These are phyloP conservation scores for Geotrichum cucujoidarum DNA, from an alignment of 1,139 yeast species.

Conservation along the genomic window DNA sequence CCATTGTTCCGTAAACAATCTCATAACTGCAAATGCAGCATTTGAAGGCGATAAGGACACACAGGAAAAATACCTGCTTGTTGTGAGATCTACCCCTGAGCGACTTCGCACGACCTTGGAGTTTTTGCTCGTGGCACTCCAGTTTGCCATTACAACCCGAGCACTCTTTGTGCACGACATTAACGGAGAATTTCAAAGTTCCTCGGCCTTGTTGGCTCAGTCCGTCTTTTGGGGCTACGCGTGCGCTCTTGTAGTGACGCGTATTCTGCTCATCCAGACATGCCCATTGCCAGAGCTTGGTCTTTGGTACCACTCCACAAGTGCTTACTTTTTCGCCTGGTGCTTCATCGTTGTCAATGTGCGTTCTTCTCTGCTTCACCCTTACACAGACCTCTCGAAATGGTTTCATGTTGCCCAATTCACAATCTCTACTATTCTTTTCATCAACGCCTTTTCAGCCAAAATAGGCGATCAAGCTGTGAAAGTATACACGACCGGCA, in stretches of 20 bases:
- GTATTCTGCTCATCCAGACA: slow-evolving; percentile 47
- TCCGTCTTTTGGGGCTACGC: slow-evolving; percentile 54
- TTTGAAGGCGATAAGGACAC: slow-evolving; percentile 13
- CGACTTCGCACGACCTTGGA: slow-evolving; percentile 30
- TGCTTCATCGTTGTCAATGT: slow-evolving; percentile 52
- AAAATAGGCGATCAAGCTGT: slow-evolving; percentile 50
- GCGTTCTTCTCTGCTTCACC: slow-evolving; percentile 60
- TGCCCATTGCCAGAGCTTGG: slow-evolving; percentile 34
- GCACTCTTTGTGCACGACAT: slow-evolving; percentile 41
- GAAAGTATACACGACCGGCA: slow-evolving; percentile 36
- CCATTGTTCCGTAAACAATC: slow-evolving; percentile 2
- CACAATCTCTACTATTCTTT: slow-evolving; percentile 42
- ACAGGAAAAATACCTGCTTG: slow-evolving; percentile 26
- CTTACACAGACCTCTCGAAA: slow-evolving; percentile 35
- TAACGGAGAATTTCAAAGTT: slow-evolving; percentile 36
- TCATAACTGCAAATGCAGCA: slow-evolving; percentile 10
- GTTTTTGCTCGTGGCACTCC: slow-evolving; percentile 24
- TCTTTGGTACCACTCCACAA: slow-evolving; percentile 65
- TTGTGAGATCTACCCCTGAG: slow-evolving; percentile 30
- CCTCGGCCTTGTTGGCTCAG: slow-evolving; percentile 41
- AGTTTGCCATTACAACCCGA: slow-evolving; percentile 28
- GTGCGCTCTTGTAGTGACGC: slow-evolving; percentile 46
- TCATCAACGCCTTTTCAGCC: slow-evolving; percentile 54
- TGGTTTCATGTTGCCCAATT: slow-evolving; percentile 35
- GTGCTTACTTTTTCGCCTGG: slow-evolving; percentile 51